phyloP scores from a whole-genome alignment of 345 rosid genomes.

The Conringia planisiliqua region DNA sequence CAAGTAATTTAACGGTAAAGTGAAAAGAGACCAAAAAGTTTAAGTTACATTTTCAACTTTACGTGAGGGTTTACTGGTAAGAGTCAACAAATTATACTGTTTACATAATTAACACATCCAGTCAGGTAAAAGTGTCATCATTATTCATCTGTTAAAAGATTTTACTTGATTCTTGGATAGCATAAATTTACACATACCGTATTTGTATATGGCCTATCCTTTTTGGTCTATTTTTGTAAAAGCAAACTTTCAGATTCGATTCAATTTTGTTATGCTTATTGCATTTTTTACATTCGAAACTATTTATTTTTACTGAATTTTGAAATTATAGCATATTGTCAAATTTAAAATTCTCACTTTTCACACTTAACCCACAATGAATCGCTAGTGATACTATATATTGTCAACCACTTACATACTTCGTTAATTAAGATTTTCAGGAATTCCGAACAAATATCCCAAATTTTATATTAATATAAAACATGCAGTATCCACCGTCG shows the following conservation, averaged over 20 bases:
- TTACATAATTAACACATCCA: background rate
- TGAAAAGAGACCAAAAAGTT: conserved; percentile 22
- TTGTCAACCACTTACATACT: background rate
- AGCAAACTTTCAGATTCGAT: background rate
- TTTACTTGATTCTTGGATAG: background rate
- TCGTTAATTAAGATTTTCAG: background rate
- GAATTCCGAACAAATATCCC: background rate
- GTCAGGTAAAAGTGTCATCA: conserved; percentile 6
- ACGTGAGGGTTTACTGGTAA: conserved; percentile 18
- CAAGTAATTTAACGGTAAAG: conserved; percentile 8
- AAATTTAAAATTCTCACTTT: background rate
- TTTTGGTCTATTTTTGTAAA: background rate
- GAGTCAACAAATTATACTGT: conserved; percentile 15
- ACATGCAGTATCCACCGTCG: conserved; percentile 19
- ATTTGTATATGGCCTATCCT: background rate
- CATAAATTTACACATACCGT: background rate
- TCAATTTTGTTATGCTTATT: background rate
- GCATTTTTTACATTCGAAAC: background rate
- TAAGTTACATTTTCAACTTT: conserved; percentile 28
- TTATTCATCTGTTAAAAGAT: background rate
- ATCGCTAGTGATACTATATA: background rate
- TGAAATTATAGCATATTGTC: background rate
- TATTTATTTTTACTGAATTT: background rate
- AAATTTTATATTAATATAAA: background rate
- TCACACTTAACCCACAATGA: background rate